A percentile compares a stretch with the other conserved stretches of the same genome.
phyloP scores from a whole-genome alignment of 768 basidiomycete species.

The Suillus ampliporus region DNA sequence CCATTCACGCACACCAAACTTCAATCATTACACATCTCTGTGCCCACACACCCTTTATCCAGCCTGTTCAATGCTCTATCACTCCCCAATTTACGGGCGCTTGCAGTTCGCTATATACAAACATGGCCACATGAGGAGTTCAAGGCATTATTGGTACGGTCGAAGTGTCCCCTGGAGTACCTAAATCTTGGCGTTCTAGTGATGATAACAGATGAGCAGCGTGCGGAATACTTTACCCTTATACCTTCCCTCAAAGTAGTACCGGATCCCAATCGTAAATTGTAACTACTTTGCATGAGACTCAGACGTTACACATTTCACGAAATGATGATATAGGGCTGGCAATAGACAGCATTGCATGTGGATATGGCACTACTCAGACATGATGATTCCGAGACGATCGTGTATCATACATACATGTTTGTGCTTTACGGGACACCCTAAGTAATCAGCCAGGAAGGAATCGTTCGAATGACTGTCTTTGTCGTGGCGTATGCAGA shows the following conservation, averaged over 20 bases:
- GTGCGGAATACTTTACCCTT: slow-evolving; percentile 17
- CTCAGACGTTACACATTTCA: too few species aligned
- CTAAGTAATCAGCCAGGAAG: too few species aligned
- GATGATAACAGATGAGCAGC: slow-evolving; percentile 20
- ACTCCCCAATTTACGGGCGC: background rate
- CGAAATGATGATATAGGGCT: too few species aligned
- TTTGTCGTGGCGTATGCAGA: too few species aligned
- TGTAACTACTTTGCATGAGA: too few species aligned
- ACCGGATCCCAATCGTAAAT: background rate
- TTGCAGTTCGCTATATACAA: background rate
- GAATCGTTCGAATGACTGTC: too few species aligned
- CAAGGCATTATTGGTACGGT: slow-evolving; percentile 22
- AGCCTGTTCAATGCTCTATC: background rate
- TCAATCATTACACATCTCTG: slow-evolving; percentile 16
- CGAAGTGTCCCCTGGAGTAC: slow-evolving; percentile 25
- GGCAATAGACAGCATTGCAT: too few species aligned
- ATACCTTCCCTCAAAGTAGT: slow-evolving; percentile 24
- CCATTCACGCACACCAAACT: slow-evolving; percentile 20
- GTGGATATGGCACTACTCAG: too few species aligned
- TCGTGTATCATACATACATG: too few species aligned
- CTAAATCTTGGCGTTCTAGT: slow-evolving; percentile 22
- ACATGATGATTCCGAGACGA: too few species aligned
- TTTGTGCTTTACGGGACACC: too few species aligned
- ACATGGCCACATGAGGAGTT: slow-evolving; percentile 21
- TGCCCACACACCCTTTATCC: slow-evolving; percentile 5